Base-by-base conservation (phyloP, 257 asterid species). In the Solanum piurae region DNA sequence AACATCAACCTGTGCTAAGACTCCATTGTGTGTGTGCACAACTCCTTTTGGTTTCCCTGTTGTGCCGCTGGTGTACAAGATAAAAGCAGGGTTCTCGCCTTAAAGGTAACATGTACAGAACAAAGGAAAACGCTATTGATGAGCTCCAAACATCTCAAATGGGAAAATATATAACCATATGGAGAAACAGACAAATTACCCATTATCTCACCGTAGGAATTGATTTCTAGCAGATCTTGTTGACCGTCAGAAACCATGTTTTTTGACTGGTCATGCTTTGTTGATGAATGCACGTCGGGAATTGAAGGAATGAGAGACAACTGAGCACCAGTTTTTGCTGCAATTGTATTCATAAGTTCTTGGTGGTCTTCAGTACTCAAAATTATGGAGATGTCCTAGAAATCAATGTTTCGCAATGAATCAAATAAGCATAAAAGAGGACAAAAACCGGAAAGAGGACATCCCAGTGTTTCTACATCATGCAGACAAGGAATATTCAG, bases 31-130 rank as follows among this genome's bases (percentile, higher is more conserved):
- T 23, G 99, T 97, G 93, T 97, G 99, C 87, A 97, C 98, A 86
- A 90, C 99, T 88, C 99, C 99, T 95, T 97, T 97, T 49, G 99
- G 99, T 90, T 95, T 97, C 71, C 99, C 99, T 8, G 99, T 97
- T 31, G 99, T 95, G 84, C 99, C 99, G 86, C 99, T 97, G 58
- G 99, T 97, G 89, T 97, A 97, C 86, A 97, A 91, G 89, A 97
- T 93, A 88, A 97, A 91, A 34, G 99, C 99, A 21, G 98, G 96
- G 18, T 93, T 96, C 73, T 93, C 98, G 34, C 94, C 98, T 97
- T 87, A 89, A 89, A 68, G 55, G 40, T 44, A 72, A 85, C 89
- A 89, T 49, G 87, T 62, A 83, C 68, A 40, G 46, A 69, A 86
- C 85, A 86, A 88, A 75, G 85, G 68, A 83, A 40, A 74, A 84